Base-by-base conservation (phyloP, 1,139 yeast species). In the Yamadazyma triangularis region DNA sequence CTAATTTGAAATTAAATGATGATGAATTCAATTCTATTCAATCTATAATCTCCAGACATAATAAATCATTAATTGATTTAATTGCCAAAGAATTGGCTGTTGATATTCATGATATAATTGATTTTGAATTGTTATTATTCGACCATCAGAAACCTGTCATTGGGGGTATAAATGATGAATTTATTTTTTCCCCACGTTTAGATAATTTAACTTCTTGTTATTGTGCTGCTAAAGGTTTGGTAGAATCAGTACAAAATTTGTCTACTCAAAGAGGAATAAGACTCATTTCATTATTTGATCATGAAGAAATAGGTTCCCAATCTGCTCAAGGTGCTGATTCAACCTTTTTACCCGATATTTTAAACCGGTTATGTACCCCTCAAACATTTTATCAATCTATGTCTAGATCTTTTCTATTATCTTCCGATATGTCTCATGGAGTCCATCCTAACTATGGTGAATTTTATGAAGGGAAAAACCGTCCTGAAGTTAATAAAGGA, bases 271-370 rank as follows among this genome's bases (percentile, higher is more conserved):
- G 57, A 7, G 81, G 85, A 24, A 77, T 87, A 27, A 79, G 82
- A 47, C 53, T 88, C 52, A 70, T 87, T 30, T 79, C 95, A 0
- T 67, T 88, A 40, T 89, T 89, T 56, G 97, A 89, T 56, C 96
- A 91, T 56, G 98, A 91, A 58, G 98, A 89, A 58, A 74, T 91
- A 45, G 98, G 98, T 0, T 87, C 96, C 4, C 68, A 77, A 8
- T 83, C 95, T 22, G 95, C 96, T 8, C 97, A 91, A 56, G 98
- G 98, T 40, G 98, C 98, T 2, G 91, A 86, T 50, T 88, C 96
- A 2, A 82, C 89, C 33, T 84, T 91, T 51, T 64, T 91, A 33
- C 93, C 93, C 12, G 87, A 88, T 44, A 70, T 85, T 8, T 56
- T 88, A 32, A 75, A 73, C 35, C 73, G 96, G 47, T 58, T 88